These are phyloP conservation scores for Microthlaspi erraticum DNA, from an alignment of 345 rosid species.

Conservation along the genomic window DNA sequence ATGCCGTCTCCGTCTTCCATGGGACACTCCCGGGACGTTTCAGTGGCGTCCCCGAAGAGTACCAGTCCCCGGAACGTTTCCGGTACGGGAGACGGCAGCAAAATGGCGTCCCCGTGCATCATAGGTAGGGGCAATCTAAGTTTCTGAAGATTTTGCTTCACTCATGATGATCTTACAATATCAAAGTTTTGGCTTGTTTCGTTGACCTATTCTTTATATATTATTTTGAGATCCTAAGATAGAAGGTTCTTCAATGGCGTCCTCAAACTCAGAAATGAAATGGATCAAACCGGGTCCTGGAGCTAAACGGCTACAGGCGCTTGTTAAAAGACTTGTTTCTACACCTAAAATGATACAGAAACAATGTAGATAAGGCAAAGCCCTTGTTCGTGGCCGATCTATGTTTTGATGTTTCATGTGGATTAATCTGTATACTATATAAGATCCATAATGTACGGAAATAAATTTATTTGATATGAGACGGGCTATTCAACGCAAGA, in stretches of 20 bases:
- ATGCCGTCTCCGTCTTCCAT: no score
- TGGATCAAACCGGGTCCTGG: slow-evolving; percentile 91
- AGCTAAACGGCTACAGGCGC: slow-evolving; percentile 61
- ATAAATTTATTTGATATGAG: no score
- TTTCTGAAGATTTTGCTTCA: slow-evolving; percentile 8
- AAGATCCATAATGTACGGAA: no score
- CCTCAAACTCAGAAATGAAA: slow-evolving; percentile 77
- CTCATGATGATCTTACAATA: background rate
- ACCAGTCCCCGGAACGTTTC: no score
- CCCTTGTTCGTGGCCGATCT: slow-evolving; percentile 1
- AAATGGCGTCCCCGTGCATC: no score
- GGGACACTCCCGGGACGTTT: no score
- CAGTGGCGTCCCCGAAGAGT: no score
- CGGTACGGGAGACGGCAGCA: no score
- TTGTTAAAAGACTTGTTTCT: slow-evolving; percentile 57
- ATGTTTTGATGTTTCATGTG: slow-evolving; percentile 13
- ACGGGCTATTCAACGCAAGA: no score
- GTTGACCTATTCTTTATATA: slow-evolving; percentile 10
- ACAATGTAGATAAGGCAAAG: slow-evolving; percentile 72
- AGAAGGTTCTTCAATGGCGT: slow-evolving; percentile 59
- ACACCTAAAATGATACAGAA: slow-evolving; percentile 49
- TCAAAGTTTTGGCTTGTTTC: slow-evolving; percentile 5
- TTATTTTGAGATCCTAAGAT: slow-evolving; percentile 35
- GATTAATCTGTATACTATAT: slow-evolving; percentile 1
- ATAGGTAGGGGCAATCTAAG: slow-evolving; percentile 22